Evolutionary conservation across 305 asterid species (phyloP), one percentile per base, ranked within the genome.

Genomic region (Plantago rigida): DNA sequence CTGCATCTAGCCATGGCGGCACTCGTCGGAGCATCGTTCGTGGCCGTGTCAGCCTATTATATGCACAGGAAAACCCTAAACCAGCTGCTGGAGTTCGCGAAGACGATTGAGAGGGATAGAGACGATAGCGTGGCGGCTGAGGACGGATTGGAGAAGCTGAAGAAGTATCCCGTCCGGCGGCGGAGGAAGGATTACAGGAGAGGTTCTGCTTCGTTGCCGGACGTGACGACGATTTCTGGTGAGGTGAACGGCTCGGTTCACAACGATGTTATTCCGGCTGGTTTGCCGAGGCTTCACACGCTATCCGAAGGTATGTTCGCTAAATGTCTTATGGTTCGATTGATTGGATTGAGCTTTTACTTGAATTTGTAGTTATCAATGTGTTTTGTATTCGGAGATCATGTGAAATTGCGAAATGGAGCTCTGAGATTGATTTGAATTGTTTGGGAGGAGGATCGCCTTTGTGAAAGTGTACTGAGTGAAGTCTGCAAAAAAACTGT

Each of bases 1-100:
- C 68, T 86, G 76, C 96, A 92, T 66, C 84, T 92, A 10, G 99
- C 95, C 26, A 77, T 88, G 96, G 99, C 96, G 75, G 95, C 99
- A 51, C 86, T 92, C 52, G 73, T 92, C 36, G 99, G 99, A 49
- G 99, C 95, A 9, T 92, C 99, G 19, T 76, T 86, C 49, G 96
- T 92, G 8, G 99, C 99, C 9, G 94, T 86, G 3, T 92, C 99
- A 46, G 99, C 95, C 0, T 92, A 84, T 66, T 86, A 83, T 79
- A 88, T 92, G 99, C 95, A 92, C 81, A 73, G 91, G 58, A 88
- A 83, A 75, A 86, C 96, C 73, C 84, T 84, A 56, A 82, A 81
- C 67, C 97, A 91, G 82, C 56, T 91, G 67, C 77, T 91, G 29
- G 94, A 86, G 85, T 82, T 81, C 61, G 93, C 91, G 15, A 91